Evolutionary conservation across 2,329 filamentous ascomycete species (phyloP).

Genomic region (Paecilomyces sp.): DNA sequence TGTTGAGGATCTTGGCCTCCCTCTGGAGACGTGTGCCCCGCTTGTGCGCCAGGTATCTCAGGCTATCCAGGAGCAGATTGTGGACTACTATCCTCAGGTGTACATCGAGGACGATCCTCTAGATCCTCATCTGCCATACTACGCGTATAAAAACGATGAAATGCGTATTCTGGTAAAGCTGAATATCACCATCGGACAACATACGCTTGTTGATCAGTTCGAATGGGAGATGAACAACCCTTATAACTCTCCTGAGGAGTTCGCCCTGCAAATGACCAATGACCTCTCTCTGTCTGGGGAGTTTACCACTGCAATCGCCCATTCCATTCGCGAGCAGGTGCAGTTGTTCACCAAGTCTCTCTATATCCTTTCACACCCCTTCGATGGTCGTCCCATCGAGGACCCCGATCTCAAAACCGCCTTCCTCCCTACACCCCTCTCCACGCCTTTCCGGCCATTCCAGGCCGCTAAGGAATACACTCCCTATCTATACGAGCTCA

Average conservation of each 20-base stretch:
- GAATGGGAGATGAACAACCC: slow-evolving; percentile 99
- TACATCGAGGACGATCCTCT: slow-evolving; percentile 84
- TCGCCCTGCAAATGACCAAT: slow-evolving; percentile 78
- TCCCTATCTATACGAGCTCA: slow-evolving; percentile 89
- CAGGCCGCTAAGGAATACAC: slow-evolving; percentile 91
- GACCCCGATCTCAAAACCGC: slow-evolving; percentile 81
- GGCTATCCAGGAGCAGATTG: slow-evolving; percentile 78
- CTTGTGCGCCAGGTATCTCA: slow-evolving; percentile 58
- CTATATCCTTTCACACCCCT: slow-evolving; percentile 88
- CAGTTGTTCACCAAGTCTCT: slow-evolving; percentile 91
- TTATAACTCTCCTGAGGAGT: slow-evolving; percentile 87
- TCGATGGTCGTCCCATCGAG: slow-evolving; percentile 87
- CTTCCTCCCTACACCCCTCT: slow-evolving; percentile 78
- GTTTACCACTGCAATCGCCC: slow-evolving; percentile 94
- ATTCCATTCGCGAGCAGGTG: slow-evolving; percentile 92
- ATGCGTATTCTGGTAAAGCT: slow-evolving; percentile 95
- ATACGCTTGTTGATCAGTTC: slow-evolving; percentile 92
- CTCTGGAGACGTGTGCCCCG: slow-evolving; percentile 54
- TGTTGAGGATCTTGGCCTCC: slow-evolving; percentile 76
- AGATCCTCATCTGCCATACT: slow-evolving; percentile 83
- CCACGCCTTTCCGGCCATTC: slow-evolving; percentile 77
- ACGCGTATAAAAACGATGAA: slow-evolving; percentile 96
- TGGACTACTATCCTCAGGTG: slow-evolving; percentile 88
- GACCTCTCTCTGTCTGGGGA: slow-evolving; percentile 90
- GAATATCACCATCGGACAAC: slow-evolving; percentile 93